phyloP scores from a whole-genome alignment of 257 asterid species.

The Paulownia fortunei region DNA sequence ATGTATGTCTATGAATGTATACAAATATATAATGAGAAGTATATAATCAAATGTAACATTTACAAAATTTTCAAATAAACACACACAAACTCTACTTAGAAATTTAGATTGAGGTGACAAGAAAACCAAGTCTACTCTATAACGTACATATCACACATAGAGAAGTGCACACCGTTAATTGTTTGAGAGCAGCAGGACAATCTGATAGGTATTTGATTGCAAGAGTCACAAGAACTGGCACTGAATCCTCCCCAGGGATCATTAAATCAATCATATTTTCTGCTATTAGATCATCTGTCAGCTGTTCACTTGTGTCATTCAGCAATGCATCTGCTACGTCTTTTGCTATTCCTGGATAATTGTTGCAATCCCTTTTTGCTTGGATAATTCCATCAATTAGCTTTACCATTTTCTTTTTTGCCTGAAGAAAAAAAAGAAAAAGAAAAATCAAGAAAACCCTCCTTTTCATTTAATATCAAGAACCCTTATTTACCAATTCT shows the following conservation, averaged over 20 bases:
- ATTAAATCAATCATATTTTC: constrained; percentile 86
- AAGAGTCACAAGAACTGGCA: constrained; percentile 86
- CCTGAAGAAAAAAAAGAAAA: constrained; percentile 40
- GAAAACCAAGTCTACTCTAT: no score
- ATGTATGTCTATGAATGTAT: background rate
- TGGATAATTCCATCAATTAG: constrained; percentile 66
- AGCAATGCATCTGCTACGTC: constrained; percentile 77
- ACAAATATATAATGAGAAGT: background rate
- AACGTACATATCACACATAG: background rate
- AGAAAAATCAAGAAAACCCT: background rate
- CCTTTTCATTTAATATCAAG: background rate
- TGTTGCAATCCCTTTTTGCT: constrained; percentile 46
- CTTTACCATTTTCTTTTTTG: constrained; percentile 77
- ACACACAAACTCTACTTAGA: no score
- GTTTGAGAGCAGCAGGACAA: constrained; percentile 72
- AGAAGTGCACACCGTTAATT: constrained; percentile 51
- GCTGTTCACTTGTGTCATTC: constrained; percentile 54
- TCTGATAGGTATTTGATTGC: constrained; percentile 84
- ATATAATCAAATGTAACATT: no score
- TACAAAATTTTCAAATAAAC: no score
- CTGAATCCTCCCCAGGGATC: constrained; percentile 99
- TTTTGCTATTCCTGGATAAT: constrained; percentile 27
- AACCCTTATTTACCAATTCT: background rate
- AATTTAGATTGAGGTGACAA: no score
- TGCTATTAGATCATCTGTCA: constrained; percentile 73